Conservation (phyloP, 768 basidiomycete species). For the Macrolepiota dolichaula region DNA sequence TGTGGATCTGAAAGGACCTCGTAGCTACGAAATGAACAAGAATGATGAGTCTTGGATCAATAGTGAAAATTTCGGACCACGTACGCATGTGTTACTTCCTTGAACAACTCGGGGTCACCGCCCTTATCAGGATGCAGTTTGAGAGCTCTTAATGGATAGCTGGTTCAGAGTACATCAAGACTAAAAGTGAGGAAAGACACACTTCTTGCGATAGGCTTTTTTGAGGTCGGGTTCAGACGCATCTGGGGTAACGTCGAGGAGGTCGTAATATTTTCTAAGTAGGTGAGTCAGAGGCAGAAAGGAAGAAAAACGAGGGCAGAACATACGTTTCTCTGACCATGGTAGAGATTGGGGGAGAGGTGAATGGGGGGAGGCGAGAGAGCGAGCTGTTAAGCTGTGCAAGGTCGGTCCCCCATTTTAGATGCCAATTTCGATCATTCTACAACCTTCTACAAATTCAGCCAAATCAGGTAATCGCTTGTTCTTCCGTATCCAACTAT, state of each 20-base stretch:
- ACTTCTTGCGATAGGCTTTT: slow-evolving; percentile 97
- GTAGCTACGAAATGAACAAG: slow-evolving; percentile 50
- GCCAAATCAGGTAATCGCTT: slow-evolving; percentile 30
- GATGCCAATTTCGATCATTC: slow-evolving; percentile 36
- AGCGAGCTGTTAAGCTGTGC: slow-evolving; percentile 17
- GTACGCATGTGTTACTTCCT: slow-evolving; percentile 94
- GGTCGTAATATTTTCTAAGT: slow-evolving; percentile 84
- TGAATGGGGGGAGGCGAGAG: slow-evolving; percentile 13
- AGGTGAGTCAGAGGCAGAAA: slow-evolving; percentile 11
- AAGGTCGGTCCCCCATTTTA: slow-evolving; percentile 24
- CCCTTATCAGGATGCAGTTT: slow-evolving; percentile 92
- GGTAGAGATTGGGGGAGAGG: slow-evolving; percentile 18
- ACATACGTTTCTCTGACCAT: slow-evolving; percentile 75
- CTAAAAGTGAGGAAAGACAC: slow-evolving; percentile 12
- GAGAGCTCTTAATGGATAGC: slow-evolving; percentile 54
- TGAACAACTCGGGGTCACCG: slow-evolving; percentile 95
- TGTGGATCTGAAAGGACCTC: slow-evolving; percentile 90
- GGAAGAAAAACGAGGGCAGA: not conserved
- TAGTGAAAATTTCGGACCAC: slow-evolving; percentile 26
- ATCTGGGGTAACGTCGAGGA: slow-evolving; percentile 78
- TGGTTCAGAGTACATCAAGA: slow-evolving; percentile 11
- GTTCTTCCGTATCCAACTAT: slow-evolving; percentile 25
- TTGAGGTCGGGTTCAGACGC: slow-evolving; percentile 86
- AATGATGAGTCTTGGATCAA: not conserved
- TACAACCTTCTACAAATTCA: slow-evolving; percentile 41